Percentiles rank a stretch among this genome's conserved stretches.
phyloP scores from a whole-genome alignment of 2,329 filamentous ascomycete genomes.

The Fusarium abutilonis region DNA sequence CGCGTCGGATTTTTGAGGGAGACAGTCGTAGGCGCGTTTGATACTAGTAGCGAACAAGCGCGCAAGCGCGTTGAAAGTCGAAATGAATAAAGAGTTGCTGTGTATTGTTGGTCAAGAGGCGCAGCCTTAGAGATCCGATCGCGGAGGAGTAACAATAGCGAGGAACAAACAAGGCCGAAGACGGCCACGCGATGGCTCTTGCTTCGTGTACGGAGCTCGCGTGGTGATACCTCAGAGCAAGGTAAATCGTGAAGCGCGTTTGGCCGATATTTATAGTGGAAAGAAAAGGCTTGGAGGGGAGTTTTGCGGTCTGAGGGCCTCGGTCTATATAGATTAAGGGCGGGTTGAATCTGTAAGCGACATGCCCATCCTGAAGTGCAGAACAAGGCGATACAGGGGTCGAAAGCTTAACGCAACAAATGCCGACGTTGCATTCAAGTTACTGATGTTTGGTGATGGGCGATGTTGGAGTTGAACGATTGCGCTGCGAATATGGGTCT shows the following conservation, averaged over 20 bases:
- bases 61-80: constrained; percentile 1
- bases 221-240: constrained; percentile 28
- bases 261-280: constrained; percentile 6
- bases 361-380: constrained; percentile 33
- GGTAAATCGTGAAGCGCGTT: constrained; percentile 27
- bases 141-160: constrained; percentile 1
- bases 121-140: constrained; percentile 22
- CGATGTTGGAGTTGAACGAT: constrained; percentile 38
- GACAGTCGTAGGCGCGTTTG: constrained; percentile 1
- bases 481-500: constrained; percentile 36
- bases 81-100: constrained; percentile 7
- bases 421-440: constrained; percentile 33
- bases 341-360: constrained; percentile 15
- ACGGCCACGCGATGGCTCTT: constrained; percentile 21
- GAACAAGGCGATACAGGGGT: constrained; percentile 12
- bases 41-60: constrained; percentile 2
- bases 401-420: constrained; percentile 19
- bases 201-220: constrained; percentile 28
- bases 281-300: constrained; percentile 15
- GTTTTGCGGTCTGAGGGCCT: constrained; percentile 14
- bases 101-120: constrained; percentile 15
- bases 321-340: constrained; percentile 32
- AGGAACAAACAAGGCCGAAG: neutral
- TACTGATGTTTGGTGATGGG: constrained; percentile 21
- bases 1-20: constrained; percentile 13